Evolutionary conservation across 495 filamentous ascomycete species (phyloP), one percentile per base, ranked within the genome.

Genomic region (Lineolata rhizophorae): DNA sequence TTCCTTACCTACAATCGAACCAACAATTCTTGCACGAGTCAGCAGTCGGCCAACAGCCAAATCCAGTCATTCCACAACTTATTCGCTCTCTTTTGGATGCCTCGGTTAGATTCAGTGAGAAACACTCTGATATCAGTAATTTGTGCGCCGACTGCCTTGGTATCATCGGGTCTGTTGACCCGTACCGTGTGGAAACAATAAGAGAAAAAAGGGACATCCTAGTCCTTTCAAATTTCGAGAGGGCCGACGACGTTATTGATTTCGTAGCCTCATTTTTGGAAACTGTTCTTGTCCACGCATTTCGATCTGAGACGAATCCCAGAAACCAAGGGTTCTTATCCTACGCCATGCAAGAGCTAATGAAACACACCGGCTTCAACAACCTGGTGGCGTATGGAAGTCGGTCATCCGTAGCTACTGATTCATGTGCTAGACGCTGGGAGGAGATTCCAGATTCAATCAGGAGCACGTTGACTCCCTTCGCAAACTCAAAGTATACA

Each of bases 261-360:
- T 99, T 94, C 45, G 68, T 82, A 5, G 60, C 82, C 9, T 84
- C 81, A 41, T 58, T 87, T 27, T 62, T 99, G 5, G 76, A 90
- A 41, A 63, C 87, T 45, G 72, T 91, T 1, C 57, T 95, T 15
- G 80, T 95, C 31, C 79, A 83, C 40, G 73, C 83, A 9, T 99
- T 99, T 46, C 56, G 85, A 20, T 85, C 83, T 2, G 73, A 77
- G 6, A 83, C 70, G 2, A 87, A 92, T 44, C 74, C 83, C 0
- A 72, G 70, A 44, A 64, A 78, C 12, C 84, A 92, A 46, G 80
- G 81, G 1, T 94, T 90, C 47, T 58, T 99, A 11, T 79, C 83
- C 10, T 95, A 72, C 47, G 76, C 72, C 2, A 92, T 95, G 73
- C 87, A 99, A 51, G 76, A 87, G 42, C 60, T 99, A 5, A 64